Percentiles rank a stretch among this genome's conserved stretches.
These are phyloP conservation scores for Striga asiatica DNA, from an alignment of 257 asterid genomes.

Conservation along the genomic window DNA sequence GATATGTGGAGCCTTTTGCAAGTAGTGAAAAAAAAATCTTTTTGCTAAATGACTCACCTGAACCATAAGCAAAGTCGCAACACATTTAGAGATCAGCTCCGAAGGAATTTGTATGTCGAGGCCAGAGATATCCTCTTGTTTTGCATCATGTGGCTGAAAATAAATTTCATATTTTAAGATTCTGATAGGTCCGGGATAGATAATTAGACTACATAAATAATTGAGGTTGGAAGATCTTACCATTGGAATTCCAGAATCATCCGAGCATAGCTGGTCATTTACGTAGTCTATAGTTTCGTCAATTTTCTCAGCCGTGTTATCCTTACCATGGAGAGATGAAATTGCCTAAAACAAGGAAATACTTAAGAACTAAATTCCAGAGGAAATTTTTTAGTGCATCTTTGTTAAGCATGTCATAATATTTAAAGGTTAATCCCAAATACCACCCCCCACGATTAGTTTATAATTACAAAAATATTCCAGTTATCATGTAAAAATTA, in stretches of 20 bases:
- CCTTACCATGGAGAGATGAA: conserved; percentile 48
- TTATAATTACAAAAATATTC: no score
- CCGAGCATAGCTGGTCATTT: conserved; percentile 27
- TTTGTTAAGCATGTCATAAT: no score
- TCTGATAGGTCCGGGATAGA: neutral
- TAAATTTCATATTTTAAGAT: conserved; percentile 2
- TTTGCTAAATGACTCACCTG: conserved; percentile 22
- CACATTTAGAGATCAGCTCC: conserved; percentile 59
- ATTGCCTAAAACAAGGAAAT: conserved; percentile 38
- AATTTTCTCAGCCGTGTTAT: conserved; percentile 37
- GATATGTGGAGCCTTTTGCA: no score
- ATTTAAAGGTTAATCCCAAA: neutral
- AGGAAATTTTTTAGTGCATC: neutral
- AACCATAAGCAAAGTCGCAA: conserved; percentile 73
- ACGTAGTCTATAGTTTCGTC: conserved; percentile 58
- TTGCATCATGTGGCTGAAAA: conserved; percentile 37
- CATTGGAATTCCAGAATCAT: conserved; percentile 19
- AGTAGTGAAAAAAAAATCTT: no score
- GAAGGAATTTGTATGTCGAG: conserved; percentile 49
- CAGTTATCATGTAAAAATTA: neutral
- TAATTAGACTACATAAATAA: neutral
- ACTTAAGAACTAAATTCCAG: neutral
- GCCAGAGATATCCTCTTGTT: conserved; percentile 20
- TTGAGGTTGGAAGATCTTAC: conserved; percentile 26
- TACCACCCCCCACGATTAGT: neutral